Evolutionary conservation across 768 basidiomycete genomes (phyloP), one percentile per base, ranked within the genome.

Genomic region (Kwoniella pini): DNA sequence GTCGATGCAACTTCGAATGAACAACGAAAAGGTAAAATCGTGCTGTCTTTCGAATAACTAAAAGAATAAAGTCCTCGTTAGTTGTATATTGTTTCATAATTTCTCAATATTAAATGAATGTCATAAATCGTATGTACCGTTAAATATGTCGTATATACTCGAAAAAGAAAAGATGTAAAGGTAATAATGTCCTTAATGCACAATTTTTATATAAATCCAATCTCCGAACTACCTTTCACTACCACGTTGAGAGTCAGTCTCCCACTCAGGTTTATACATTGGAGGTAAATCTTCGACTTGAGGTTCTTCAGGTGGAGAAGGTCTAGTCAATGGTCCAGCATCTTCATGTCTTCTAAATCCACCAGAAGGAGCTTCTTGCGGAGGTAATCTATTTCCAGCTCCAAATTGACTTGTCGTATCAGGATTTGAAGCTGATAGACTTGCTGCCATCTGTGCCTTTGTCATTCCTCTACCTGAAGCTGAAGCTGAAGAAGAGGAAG

Each of bases 221-320:
- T n/a, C 21, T 19, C 19, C 43, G n/a, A 44, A 11, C 13, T 49
- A 22, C 17, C 28, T 38, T 10, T 28, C 48, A 13, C 57, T 43
- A 11, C 46, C 46, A 12, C 46, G 55, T 22, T 52, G 60, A 36
- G 19, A 42, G 6, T 55, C 43, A 4, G 55, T 54, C 43, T 69
- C 65, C 72, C 72, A 74, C 30, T 69, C 62, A 12, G 68, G 52
- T 11, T 48, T 43, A 57, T 74, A 74, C 62, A 74, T 39, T 13
- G 72, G 72, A 21, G 72, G 72, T 11, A 74, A 58, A 46, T 74
- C 70, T 48, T 71, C 72, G 3, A 70, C 62, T 15, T 59, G 60
- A 21, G 38, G 46, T n/a, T 48, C 62, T 21, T n/a, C 12, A 42
- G 52, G 39, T 6, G 17, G 21, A n/a, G 12, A 24, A 27, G 36